These are phyloP conservation scores for Crassisporium funariophilum DNA, from an alignment of 768 basidiomycete species.

Conservation along the genomic window DNA sequence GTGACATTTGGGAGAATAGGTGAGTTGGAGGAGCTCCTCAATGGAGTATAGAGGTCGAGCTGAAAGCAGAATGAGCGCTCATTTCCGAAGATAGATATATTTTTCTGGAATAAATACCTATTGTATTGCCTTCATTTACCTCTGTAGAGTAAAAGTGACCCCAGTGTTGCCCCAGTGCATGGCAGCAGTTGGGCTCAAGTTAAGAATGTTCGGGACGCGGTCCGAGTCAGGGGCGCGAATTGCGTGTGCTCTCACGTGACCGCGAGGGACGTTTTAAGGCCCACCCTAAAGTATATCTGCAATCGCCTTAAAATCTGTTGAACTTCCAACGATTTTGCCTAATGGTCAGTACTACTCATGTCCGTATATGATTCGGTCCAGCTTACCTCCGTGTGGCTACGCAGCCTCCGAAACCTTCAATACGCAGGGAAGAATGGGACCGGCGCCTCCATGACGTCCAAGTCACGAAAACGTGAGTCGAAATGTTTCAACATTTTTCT, in stretches of 20 bases:
- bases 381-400: slow-evolving; percentile 10
- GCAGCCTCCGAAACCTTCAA: slow-evolving; percentile 55
- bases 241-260: slow-evolving; percentile 25
- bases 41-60: too few relatives aligned
- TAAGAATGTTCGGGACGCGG: background rate
- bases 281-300: slow-evolving; percentile 35
- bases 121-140: too few relatives aligned
- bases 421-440: slow-evolving; percentile 88
- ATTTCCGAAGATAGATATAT: too few relatives aligned
- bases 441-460: slow-evolving; percentile 78
- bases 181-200: background rate
- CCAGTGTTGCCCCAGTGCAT: too few relatives aligned
- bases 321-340: slow-evolving; percentile 19
- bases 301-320: slow-evolving; percentile 30
- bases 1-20: too few relatives aligned
- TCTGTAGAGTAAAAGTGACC: too few relatives aligned
- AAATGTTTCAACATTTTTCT: slow-evolving; percentile 14
- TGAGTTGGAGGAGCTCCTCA: too few relatives aligned
- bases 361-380: slow-evolving; percentile 3
- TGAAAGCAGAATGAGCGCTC: too few relatives aligned
- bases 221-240: background rate
- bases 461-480: slow-evolving; percentile 89
- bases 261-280: slow-evolving; percentile 6
- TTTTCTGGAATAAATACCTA: too few relatives aligned
- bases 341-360: slow-evolving; percentile 36